Conservation (phyloP, 2,329 filamentous ascomycete genomes). For the Fusarium fracticaudum region DNA sequence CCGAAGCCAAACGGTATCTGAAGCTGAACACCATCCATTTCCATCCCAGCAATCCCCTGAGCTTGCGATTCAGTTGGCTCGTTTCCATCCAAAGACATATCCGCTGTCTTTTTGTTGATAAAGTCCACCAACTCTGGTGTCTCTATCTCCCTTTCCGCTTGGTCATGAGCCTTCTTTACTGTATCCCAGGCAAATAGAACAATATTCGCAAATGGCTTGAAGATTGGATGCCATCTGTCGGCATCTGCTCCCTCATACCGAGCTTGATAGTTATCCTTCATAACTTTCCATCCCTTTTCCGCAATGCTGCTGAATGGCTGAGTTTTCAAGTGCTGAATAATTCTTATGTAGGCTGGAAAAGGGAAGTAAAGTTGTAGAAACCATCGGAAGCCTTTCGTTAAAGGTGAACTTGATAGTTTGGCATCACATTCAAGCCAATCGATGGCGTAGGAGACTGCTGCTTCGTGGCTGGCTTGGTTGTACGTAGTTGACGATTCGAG, state of each 20-base stretch:
- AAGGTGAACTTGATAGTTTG: slow-evolving; percentile 43
- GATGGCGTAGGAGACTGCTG: slow-evolving; percentile 45
- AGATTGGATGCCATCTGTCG: background rate
- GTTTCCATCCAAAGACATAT: background rate
- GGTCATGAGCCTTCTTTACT: background rate
- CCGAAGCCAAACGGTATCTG: background rate
- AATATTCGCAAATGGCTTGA: background rate
- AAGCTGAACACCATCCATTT: background rate
- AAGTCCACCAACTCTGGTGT: background rate
- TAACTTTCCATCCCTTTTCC: background rate
- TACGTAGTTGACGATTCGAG: slow-evolving; percentile 29
- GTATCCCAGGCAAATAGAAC: background rate
- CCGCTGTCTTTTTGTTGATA: background rate
- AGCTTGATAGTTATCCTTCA: slow-evolving; percentile 3
- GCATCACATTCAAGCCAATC: slow-evolving; percentile 51
- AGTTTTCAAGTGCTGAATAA: slow-evolving; percentile 47
- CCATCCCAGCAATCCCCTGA: background rate
- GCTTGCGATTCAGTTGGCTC: accelerated
- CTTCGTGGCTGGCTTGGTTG: slow-evolving; percentile 44
- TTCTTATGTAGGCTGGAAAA: slow-evolving; percentile 52
- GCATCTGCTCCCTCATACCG: background rate
- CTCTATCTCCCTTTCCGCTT: background rate
- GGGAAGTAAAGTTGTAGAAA: slow-evolving; percentile 51
- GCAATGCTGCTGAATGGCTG: background rate
- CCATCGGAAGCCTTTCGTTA: slow-evolving; percentile 51